These are phyloP conservation scores for Rhododendron vialii DNA, from an alignment of 148 eudicot species.

Conservation along the genomic window DNA sequence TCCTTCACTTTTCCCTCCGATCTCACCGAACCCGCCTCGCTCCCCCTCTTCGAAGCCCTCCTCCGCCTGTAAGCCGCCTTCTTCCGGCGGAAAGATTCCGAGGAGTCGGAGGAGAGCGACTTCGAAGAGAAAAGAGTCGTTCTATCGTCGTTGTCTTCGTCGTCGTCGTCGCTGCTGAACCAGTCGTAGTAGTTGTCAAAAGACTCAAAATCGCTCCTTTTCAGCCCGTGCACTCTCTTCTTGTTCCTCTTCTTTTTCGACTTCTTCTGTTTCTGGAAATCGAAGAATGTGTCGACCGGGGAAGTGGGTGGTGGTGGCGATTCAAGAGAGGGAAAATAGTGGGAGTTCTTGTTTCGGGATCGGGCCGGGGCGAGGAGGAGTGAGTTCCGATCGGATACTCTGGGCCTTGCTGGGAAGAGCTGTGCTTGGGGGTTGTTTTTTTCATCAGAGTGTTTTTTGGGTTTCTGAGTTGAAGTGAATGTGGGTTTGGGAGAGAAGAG, in stretches of 20 bases:
- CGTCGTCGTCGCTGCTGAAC: slow-evolving; percentile 44
- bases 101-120: slow-evolving; percentile 45
- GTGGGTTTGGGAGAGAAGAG: slow-evolving; percentile 25
- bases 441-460: slow-evolving; percentile 27
- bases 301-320: slow-evolving; percentile 36
- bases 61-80: slow-evolving; percentile 14
- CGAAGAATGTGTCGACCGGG: slow-evolving; percentile 19
- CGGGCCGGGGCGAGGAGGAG: slow-evolving; percentile 16
- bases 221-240: slow-evolving; percentile 11
- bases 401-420: slow-evolving; percentile 16
- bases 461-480: slow-evolving; percentile 31
- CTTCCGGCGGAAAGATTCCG: slow-evolving; percentile 17
- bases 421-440: slow-evolving; percentile 18
- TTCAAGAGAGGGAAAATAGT: slow-evolving; percentile 25
- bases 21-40: slow-evolving; percentile 16
- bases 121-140: slow-evolving; percentile 48
- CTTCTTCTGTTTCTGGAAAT: neutral
- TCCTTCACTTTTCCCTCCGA: slow-evolving; percentile 42
- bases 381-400: slow-evolving; percentile 25
- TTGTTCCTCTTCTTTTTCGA: slow-evolving; percentile 9
- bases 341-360: neutral
- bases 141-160: slow-evolving; percentile 27
- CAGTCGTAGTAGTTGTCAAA: slow-evolving; percentile 29
- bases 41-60: slow-evolving; percentile 3
- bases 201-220: slow-evolving; percentile 11